These are phyloP conservation scores for Physaria fendleri DNA, from an alignment of 345 rosid species.

Conservation along the genomic window DNA sequence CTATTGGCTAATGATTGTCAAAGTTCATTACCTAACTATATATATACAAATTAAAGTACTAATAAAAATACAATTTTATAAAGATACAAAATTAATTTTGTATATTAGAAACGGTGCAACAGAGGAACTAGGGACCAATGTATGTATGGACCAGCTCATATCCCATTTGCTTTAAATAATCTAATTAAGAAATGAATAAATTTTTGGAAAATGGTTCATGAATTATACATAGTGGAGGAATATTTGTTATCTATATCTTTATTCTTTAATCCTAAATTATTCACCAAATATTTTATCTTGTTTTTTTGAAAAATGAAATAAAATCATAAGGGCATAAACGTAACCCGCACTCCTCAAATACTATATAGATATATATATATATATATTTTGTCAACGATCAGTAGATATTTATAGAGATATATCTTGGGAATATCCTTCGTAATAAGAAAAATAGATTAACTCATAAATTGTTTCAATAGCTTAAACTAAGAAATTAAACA, in stretches of 20 bases:
- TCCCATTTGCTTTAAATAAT: constrained; percentile 7
- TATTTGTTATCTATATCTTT: not conserved
- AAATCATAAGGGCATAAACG: too few species aligned
- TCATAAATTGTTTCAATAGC: not conserved
- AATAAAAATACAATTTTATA: not conserved
- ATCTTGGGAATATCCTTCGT: not conserved
- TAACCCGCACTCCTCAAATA: too few species aligned
- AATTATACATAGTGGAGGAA: constrained; percentile 4
- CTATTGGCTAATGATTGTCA: not conserved
- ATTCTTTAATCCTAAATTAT: not conserved
- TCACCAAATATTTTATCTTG: too few species aligned
- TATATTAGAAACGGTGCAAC: constrained; percentile 16
- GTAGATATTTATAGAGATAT: not conserved
- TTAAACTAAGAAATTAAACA: not conserved
- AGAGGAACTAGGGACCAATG: constrained; percentile 22
- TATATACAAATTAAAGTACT: not conserved
- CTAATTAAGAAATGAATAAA: constrained; percentile 1
- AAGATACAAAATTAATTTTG: not conserved
- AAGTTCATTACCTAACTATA: not conserved
- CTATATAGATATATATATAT: too few species aligned
- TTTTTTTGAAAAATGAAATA: too few species aligned
- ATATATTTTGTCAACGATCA: too few species aligned
- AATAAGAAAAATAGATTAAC: not conserved
- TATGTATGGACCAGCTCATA: constrained; percentile 15
- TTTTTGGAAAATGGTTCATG: constrained; percentile 11